Evolutionary conservation across 148 eudicot species (phyloP).

Genomic region (Fagopyrum esculentum): DNA sequence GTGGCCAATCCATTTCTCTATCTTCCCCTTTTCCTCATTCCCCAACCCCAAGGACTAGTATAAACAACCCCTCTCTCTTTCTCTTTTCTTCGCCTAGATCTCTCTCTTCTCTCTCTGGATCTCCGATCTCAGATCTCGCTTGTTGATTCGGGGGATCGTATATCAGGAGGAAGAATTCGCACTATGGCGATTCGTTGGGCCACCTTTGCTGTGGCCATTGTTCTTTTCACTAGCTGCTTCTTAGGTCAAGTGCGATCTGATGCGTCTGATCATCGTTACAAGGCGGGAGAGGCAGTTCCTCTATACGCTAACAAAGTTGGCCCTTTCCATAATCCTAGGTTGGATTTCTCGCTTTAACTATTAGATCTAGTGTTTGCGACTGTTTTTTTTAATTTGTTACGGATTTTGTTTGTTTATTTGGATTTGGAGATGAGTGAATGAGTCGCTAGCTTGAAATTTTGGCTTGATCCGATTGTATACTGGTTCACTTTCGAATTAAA

Average conservation of each 20-base stretch:
- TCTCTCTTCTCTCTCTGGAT: background rate
- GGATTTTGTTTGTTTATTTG: background rate
- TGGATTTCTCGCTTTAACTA: background rate
- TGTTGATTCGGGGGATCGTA: background rate
- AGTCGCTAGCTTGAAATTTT: background rate
- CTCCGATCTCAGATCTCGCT: background rate
- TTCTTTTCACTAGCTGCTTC: constrained; percentile 3
- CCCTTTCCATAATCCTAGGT: constrained; percentile 18
- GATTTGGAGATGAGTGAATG: background rate
- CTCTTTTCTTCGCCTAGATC: background rate
- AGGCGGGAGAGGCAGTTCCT: constrained; percentile 15
- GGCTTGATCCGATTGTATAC: background rate
- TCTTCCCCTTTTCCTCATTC: background rate
- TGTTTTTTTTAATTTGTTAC: background rate
- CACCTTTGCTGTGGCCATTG: constrained; percentile 13
- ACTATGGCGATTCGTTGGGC: constrained; percentile 13
- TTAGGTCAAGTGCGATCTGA: constrained; percentile 15
- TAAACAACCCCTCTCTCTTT: background rate
- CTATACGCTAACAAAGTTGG: constrained; percentile 19
- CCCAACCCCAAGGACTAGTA: background rate
- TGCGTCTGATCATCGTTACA: constrained; percentile 16
- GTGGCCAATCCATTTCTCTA: constrained; percentile 7
- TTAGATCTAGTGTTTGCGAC: background rate
- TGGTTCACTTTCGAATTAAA: background rate
- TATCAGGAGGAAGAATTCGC: constrained; percentile 1